These are phyloP conservation scores for Amoebophrya sp. DNA, from an alignment of 169 alveolate genomes.

Conservation along the genomic window DNA sequence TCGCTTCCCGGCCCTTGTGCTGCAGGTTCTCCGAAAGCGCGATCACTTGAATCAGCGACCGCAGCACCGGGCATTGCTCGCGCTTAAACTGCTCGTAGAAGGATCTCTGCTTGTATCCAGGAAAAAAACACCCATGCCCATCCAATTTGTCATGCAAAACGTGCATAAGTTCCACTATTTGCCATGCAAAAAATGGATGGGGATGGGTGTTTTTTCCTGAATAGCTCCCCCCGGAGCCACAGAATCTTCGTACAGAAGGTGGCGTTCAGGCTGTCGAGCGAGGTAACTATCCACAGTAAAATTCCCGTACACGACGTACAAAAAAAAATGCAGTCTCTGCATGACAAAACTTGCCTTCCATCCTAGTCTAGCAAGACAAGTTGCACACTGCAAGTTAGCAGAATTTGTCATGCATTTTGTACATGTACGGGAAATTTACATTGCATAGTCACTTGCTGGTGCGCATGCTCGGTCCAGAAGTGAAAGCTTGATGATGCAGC, in stretches of 20 bases:
- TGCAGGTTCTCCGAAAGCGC: background rate
- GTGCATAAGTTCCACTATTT: background rate
- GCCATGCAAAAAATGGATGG: background rate
- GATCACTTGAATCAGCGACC: background rate
- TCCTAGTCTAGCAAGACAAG: no score
- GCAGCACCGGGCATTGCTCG: background rate
- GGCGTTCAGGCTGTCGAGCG: no score
- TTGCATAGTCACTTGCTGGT: no score
- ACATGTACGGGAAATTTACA: no score
- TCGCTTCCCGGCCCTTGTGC: constrained; percentile 9
- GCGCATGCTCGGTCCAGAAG: no score
- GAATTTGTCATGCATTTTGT: no score
- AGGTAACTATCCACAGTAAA: no score
- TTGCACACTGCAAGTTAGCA: no score
- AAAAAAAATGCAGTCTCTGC: no score
- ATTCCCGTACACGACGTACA: no score
- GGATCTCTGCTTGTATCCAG: background rate
- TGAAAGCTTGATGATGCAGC: no score
- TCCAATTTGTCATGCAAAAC: background rate
- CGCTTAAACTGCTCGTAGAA: background rate
- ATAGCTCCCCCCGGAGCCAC: background rate
- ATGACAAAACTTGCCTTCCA: no score
- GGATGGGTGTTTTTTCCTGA: background rate
- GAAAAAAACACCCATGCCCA: background rate
- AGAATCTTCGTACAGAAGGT: background rate